A percentile compares a stretch with the other conserved stretches of the same genome.
Conservation (phyloP, 352 stramenopile species). For the Phytophthora colocasiae region DNA sequence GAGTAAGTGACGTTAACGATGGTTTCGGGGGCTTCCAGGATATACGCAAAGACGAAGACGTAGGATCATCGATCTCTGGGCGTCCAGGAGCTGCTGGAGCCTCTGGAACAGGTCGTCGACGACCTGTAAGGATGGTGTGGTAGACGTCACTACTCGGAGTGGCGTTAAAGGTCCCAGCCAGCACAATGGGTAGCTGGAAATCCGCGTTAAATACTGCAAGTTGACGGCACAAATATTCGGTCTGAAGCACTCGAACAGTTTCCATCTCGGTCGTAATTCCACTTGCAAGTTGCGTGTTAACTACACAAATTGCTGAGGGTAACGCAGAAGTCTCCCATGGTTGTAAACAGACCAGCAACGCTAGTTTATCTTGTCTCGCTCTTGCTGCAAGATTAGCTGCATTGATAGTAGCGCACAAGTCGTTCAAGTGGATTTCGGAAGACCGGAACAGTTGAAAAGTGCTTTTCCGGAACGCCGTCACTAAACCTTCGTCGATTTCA, state of each 20-base stretch:
- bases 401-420: constrained; percentile 45
- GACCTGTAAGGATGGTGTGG: constrained; percentile 71
- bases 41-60: constrained; percentile 55
- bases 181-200: constrained; percentile 84
- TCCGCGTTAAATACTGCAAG: constrained; percentile 82
- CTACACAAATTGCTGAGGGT: constrained; percentile 74
- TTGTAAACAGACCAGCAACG: constrained; percentile 77
- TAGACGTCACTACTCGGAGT: constrained; percentile 84
- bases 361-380: constrained; percentile 74
- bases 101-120: constrained; percentile 53
- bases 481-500: constrained; percentile 67
- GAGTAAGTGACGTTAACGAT: constrained; percentile 19
- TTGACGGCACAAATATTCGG: constrained; percentile 68
- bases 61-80: constrained; percentile 45
- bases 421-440: constrained; percentile 65
- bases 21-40: constrained; percentile 46
- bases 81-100: constrained; percentile 46
- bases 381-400: constrained; percentile 57
- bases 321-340: constrained; percentile 80
- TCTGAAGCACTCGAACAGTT: constrained; percentile 70
- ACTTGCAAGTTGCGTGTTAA: constrained; percentile 55
- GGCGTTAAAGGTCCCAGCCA: constrained; percentile 87
- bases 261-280: constrained; percentile 46
- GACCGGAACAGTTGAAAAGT: constrained; percentile 85
- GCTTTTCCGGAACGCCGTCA: constrained; percentile 79